Base-by-base conservation (phyloP, 805 yeast species). In the Ogataea siamensis region DNA sequence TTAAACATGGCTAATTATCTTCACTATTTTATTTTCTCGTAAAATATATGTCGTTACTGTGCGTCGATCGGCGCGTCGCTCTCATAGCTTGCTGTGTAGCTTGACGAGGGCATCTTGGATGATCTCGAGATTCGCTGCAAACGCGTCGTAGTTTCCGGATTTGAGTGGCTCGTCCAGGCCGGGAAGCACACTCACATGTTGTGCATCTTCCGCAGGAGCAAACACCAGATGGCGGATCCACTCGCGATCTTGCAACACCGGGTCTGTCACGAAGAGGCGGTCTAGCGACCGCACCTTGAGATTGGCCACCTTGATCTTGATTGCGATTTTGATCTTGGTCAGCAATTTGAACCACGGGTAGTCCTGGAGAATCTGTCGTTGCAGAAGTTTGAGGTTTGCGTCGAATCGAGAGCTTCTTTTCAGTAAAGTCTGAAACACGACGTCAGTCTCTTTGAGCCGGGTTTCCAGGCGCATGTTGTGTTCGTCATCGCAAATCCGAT, bases 301-400 rank as follows among this genome's bases (percentile, higher is more conserved):
- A 47, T 81, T 80, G 5, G 75, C 62, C 19, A 74, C 56, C 40
- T 80, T 74, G 40, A 82, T 66, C 38, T 73, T 71, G 11, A 82
- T 71, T 34, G 78, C 80, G 4, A 79, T 66, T 34, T 64, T 70
- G 24, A 85, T 53, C 58, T 87, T 87, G 46, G 68, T 73, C 47
- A 68, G 71, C 36, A 72, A 63, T 45, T 72, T 67, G 64, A 81
- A 87, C 88, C 95, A 83, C 1, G 96, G 88, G 50, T 74, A 83
- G 50, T 87, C 97, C 28, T 70, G 63, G 1, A 69, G 60, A 38
- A 80, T 74, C 22, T 72, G 68, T 2, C 63, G 60, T 45, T 76
- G 78, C 18, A 86, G 65, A 2, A 13, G 13, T n/a, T 39, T 43
- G 39, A 56, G 24, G 3, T 34, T 39, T 1, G 21, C 25, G 28